phyloP scores from a whole-genome alignment of 2,329 filamentous ascomycete species.

The Ramularia endophylla region DNA sequence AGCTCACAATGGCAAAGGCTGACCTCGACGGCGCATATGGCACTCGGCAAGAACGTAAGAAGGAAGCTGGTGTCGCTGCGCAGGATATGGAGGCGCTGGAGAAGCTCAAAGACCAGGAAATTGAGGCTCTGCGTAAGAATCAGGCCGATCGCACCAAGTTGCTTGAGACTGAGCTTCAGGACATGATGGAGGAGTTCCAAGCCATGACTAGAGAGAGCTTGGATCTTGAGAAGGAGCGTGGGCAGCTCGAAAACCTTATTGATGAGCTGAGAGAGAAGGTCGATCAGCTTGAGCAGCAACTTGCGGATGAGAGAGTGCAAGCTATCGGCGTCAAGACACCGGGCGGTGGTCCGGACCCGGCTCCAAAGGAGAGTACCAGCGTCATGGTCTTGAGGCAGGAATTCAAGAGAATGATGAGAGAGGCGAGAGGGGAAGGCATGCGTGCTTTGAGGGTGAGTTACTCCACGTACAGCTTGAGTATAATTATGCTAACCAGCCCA shows the following conservation, averaged over 20 bases:
- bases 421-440: conserved; percentile 60
- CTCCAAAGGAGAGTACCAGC: conserved; percentile 52
- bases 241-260: conserved; percentile 56
- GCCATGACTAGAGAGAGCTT: conserved; percentile 63
- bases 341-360: conserved; percentile 23
- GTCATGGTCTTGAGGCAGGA: conserved; percentile 65
- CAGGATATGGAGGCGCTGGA: conserved; percentile 37
- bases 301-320: conserved; percentile 62
- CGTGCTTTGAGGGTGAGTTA: conserved; percentile 59
- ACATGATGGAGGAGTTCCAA: conserved; percentile 65
- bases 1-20: conserved; percentile 83
- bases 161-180: conserved; percentile 60
- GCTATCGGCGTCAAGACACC: conserved; percentile 58
- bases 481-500: conserved; percentile 16
- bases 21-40: conserved; percentile 96
- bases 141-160: conserved; percentile 31
- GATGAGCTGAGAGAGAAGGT: conserved; percentile 59
- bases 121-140: conserved; percentile 33
- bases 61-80: conserved; percentile 59
- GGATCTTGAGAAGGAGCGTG: conserved; percentile 65
- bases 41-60: conserved; percentile 60
- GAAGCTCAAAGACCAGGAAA: conserved; percentile 39
- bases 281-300: conserved; percentile 56
- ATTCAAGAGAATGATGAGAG: conserved; percentile 77
- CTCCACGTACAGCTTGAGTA: conserved; percentile 1